Percentiles rank a stretch among this genome's conserved stretches.
phyloP scores from a whole-genome alignment of 2,329 filamentous ascomycete genomes.

The Colletotrichum limetticola region DNA sequence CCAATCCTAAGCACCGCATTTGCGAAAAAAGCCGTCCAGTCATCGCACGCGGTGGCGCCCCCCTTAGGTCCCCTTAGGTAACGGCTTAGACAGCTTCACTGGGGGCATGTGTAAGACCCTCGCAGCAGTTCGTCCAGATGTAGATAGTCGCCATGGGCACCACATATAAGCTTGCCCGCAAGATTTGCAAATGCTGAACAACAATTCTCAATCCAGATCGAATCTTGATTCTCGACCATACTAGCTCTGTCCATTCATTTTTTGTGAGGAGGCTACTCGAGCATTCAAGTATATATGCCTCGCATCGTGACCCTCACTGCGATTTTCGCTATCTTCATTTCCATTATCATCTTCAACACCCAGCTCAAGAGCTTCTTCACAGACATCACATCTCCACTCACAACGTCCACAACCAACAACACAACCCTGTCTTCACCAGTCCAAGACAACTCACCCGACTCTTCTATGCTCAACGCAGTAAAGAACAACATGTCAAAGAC shows the following conservation, averaged over 20 bases:
- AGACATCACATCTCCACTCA: slow-evolving; percentile 38
- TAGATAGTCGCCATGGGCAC: background rate
- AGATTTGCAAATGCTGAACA: slow-evolving; percentile 37
- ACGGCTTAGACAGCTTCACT: slow-evolving; percentile 27
- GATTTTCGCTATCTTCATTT: slow-evolving; percentile 50
- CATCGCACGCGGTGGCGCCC: slow-evolving; percentile 1
- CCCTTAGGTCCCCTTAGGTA: slow-evolving; percentile 27
- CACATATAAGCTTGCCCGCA: slow-evolving; percentile 20
- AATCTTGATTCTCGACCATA: slow-evolving; percentile 29
- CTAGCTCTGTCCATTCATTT: background rate
- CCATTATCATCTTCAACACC: slow-evolving; percentile 47
- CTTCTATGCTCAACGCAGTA: slow-evolving; percentile 47
- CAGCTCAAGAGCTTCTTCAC: slow-evolving; percentile 39
- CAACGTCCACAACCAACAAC: slow-evolving; percentile 36
- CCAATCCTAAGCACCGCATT: slow-evolving; percentile 32
- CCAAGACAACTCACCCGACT: slow-evolving; percentile 14
- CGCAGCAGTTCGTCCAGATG: background rate
- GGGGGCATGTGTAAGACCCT: slow-evolving; percentile 31
- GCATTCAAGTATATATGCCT: slow-evolving; percentile 50
- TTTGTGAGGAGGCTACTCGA: background rate
- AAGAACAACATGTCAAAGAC: slow-evolving; percentile 70
- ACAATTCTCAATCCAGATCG: slow-evolving; percentile 12
- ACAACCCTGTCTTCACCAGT: slow-evolving; percentile 28
- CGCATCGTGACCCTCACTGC: slow-evolving; percentile 46
- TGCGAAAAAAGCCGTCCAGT: background rate